Base-by-base conservation (phyloP, 768 basidiomycete genomes). In the Pleurotus salmoneostramineus region DNA sequence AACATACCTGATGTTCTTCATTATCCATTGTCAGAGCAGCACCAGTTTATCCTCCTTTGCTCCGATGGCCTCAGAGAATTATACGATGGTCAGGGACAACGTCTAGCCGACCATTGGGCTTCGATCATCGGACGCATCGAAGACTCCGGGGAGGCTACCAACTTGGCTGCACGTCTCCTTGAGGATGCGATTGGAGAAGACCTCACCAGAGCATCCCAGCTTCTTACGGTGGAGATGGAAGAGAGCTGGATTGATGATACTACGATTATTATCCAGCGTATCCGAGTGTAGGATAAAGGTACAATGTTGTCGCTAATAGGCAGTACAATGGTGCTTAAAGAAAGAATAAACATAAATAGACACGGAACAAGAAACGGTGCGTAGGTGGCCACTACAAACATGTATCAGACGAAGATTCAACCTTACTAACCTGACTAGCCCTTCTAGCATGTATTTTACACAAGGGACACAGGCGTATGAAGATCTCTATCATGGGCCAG, bases 401-500 rank as follows among this genome's bases (percentile, higher is more conserved):
- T 35, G 36, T 36, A 37, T 50, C 40, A 14, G 54, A 37, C 4
- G 36, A 32, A 46, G 56, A 34, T 32, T 60, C 56, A n/a, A 44
- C 11, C 43, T 60, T 60, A 42, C 50, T 32, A 37, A 44, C 56
- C 11, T 57, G 44, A 42, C 17, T n/a, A 6, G n/a, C 21, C 33
- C 34, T 60, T 33, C 60, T 61, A 36, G 50, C 60, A 31, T 58
- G 66, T 36, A 72, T 62, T 40, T 64, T 71, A 63, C 78, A 79
- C 5, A 74, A 62, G 31, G 87, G 87, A 62, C 87, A 89, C 43
- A 87, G 69, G 34, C 78, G 79, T 42, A 78, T 73, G 68, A 88
- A 89, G 37, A 83, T 78, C 66, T 89, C 87, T 4, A 82, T 77
- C 84, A 89, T 89, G 3, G 87, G 84, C 86, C 85, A 89, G 6